phyloP scores from a whole-genome alignment of 2,329 filamentous ascomycete species.

The Apiospora pterosperma region DNA sequence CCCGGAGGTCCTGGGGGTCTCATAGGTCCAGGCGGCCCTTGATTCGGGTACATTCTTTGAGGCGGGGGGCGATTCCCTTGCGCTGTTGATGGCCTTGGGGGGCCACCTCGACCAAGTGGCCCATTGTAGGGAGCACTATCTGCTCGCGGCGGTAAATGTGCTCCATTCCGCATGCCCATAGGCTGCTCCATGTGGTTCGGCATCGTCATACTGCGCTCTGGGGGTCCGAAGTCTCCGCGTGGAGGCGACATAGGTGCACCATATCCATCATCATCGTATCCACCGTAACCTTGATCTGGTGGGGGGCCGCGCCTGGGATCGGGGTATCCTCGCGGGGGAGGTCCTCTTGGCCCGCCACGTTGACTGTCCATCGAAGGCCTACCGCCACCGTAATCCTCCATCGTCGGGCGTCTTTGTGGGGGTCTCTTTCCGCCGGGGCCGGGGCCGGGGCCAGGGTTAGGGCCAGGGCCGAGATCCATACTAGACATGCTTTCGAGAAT shows the following conservation, averaged over 20 bases:
- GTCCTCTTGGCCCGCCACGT: constrained; percentile 28
- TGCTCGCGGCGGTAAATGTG: constrained; percentile 31
- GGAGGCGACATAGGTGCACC: constrained; percentile 31
- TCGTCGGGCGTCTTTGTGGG: constrained; percentile 28
- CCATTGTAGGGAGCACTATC: constrained; percentile 46
- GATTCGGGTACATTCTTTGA: constrained; percentile 48
- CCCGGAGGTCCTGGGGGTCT: constrained; percentile 9
- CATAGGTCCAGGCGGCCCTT: constrained; percentile 32
- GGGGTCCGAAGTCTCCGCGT: constrained; percentile 45
- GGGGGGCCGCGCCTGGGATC: constrained; percentile 33
- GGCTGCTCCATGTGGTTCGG: constrained; percentile 42
- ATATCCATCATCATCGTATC: constrained; percentile 28
- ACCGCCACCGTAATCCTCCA: constrained; percentile 28
- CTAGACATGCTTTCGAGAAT: constrained; percentile 39
- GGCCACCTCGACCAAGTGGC: constrained; percentile 39
- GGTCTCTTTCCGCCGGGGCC: constrained; percentile 24
- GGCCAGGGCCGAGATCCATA: constrained; percentile 32
- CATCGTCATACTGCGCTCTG: constrained; percentile 60
- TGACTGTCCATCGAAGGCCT: constrained; percentile 31
- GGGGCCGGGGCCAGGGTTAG: neutral
- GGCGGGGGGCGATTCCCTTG: constrained; percentile 49
- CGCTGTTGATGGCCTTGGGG: constrained; percentile 54
- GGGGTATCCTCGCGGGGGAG: constrained; percentile 32
- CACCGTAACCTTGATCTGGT: constrained; percentile 30
- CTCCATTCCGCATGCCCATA: constrained; percentile 33